A percentile compares a stretch with the other conserved stretches of the same genome.
Conservation (phyloP, 345 rosid species). For the Gossypium mustelinum region DNA sequence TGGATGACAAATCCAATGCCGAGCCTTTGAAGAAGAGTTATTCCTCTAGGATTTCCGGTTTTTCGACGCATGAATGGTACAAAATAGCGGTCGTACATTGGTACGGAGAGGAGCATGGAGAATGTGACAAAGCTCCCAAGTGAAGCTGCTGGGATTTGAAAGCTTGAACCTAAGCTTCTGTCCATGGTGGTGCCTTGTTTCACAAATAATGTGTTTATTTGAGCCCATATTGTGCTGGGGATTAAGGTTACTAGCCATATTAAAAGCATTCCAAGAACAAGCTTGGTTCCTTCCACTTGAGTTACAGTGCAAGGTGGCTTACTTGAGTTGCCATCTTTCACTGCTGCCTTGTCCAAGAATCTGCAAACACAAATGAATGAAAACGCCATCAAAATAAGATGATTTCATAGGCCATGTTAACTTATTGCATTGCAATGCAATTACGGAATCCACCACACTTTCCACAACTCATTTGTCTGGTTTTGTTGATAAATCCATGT, state of each 20-base stretch:
- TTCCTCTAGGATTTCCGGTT: constrained; percentile 79
- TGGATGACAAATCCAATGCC: constrained; percentile 81
- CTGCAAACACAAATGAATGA: constrained; percentile 26
- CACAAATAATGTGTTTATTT: constrained; percentile 83
- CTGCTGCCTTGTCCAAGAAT: constrained; percentile 88
- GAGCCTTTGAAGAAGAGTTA: constrained; percentile 71
- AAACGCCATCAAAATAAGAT: neutral
- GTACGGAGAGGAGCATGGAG: constrained; percentile 81
- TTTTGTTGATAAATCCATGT: neutral
- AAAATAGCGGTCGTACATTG: constrained; percentile 71
- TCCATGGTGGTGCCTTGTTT: constrained; percentile 88
- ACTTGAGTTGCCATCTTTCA: constrained; percentile 34
- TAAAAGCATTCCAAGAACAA: constrained; percentile 57
- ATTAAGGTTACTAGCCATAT: constrained; percentile 78
- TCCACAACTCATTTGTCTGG: constrained; percentile 16
- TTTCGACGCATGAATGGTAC: constrained; percentile 69
- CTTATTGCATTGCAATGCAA: neutral
- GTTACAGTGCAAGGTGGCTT: constrained; percentile 63
- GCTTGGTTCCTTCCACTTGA: constrained; percentile 80
- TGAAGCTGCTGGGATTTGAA: constrained; percentile 83
- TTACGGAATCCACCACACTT: constrained; percentile 12
- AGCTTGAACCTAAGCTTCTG: constrained; percentile 47
- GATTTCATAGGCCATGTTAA: neutral
- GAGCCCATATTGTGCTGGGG: constrained; percentile 88
- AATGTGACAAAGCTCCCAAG: constrained; percentile 75